Evolutionary conservation across 768 basidiomycete genomes (phyloP), one percentile per base, ranked within the genome.

Genomic region (Ramaria sp.): DNA sequence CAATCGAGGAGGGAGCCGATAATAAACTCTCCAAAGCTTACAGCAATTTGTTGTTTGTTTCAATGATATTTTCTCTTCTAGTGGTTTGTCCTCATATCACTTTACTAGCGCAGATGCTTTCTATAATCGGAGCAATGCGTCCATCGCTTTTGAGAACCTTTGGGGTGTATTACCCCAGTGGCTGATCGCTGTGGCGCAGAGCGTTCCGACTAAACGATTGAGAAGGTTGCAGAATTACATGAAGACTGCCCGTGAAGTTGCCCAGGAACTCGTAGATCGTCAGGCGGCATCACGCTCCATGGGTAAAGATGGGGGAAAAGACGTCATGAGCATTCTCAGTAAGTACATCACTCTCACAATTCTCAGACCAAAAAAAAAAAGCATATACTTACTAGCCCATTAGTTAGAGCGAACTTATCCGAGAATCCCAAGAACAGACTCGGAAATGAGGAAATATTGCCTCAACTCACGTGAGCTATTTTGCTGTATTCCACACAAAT

Each of bases 1-100:
- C 75, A 0, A 60, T 80, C n/a, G 66, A 72, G 10, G 67, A 77
- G 52, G 28, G 22, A 5, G 61, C 66, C 1, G 69, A 77, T 43
- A 78, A 78, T 61, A 72, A 74, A 56, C 75, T 82, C 48, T 76
- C 74, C 65, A 71, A 73, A 57, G 75, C 78, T 3, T 81, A 79
- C 61, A 69, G 72, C 52, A 77, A 75, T 37, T 39, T 67, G 78
- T n/a, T 37, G 52, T 59, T 36, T 16, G 25, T 32, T 15, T 34
- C 30, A 5, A 5, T 5, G 38, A 5, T 39, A 4, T 39, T 39
- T 15, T 4, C 38, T 16, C 18, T 39, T 16, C 4, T 5, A 5
- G 3, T 4, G 4, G 5, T 15, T 5, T 8, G 8, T 5, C 5
- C 24, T 4, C 24, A 8, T 5, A 47, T 54, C 18, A 16, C 15